Percentiles rank a stretch among this genome's conserved stretches.
These are phyloP conservation scores for Phialophora verrucosa DNA, from an alignment of 2,329 filamentous ascomycete genomes.

Conservation along the genomic window DNA sequence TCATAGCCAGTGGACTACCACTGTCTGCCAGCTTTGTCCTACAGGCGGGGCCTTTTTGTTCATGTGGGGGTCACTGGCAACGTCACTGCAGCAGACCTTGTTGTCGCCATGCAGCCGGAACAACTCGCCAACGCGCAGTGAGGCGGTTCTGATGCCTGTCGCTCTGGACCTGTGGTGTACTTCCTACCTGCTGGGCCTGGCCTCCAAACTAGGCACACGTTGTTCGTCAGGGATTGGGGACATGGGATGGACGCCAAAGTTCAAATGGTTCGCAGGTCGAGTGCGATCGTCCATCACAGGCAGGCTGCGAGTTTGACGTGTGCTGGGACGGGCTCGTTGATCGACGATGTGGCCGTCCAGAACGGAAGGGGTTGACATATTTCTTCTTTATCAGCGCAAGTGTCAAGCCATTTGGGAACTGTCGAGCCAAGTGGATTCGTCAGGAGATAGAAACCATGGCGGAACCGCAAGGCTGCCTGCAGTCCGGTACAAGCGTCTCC, in stretches of 20 bases:
- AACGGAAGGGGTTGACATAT: slow-evolving; percentile 9
- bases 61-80: slow-evolving; percentile 13
- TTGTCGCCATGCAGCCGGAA: slow-evolving; percentile 11
- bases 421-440: slow-evolving; percentile 4
- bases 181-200: slow-evolving; percentile 1
- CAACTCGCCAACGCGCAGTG: neutral
- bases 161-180: slow-evolving; percentile 6
- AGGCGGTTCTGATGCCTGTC: neutral
- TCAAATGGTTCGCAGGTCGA: neutral
- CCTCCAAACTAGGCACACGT: neutral
- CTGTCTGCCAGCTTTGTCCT: slow-evolving; percentile 16
- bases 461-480: slow-evolving; percentile 28
- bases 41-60: slow-evolving; percentile 18
- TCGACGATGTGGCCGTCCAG: neutral
- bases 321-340: neutral
- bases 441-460: slow-evolving; percentile 12
- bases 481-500: slow-evolving; percentile 12
- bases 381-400: slow-evolving; percentile 1
- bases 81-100: slow-evolving; percentile 15
- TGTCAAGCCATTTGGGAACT: neutral
- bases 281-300: neutral
- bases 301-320: neutral
- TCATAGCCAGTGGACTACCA: slow-evolving; percentile 18
- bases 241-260: neutral
- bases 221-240: neutral